Evolutionary conservation across 2,329 filamentous ascomycete genomes (phyloP).

Genomic region (Fusarium neocosmosporiellum): DNA sequence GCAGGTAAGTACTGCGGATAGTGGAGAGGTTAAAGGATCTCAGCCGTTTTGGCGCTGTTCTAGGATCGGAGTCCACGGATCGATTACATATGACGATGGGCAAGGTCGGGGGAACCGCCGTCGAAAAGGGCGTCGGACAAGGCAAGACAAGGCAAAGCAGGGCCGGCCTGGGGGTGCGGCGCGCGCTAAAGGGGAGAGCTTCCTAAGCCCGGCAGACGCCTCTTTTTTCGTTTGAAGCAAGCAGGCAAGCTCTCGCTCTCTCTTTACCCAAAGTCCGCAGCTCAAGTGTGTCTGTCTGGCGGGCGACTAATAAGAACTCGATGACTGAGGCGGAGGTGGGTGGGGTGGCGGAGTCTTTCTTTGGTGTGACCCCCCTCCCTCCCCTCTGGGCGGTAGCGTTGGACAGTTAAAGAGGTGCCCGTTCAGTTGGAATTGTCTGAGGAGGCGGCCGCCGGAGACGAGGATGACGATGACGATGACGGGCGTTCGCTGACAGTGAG

Average conservation of each 20-base stretch:
- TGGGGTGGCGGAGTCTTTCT: slow-evolving; percentile 36
- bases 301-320: slow-evolving; percentile 17
- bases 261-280: slow-evolving; percentile 9
- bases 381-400: slow-evolving; percentile 5
- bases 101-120: slow-evolving; percentile 19
- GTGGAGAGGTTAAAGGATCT: slow-evolving; percentile 30
- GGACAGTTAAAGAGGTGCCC: slow-evolving; percentile 7
- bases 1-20: background rate
- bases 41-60: slow-evolving; percentile 30
- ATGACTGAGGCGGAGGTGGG: slow-evolving; percentile 33
- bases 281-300: background rate
- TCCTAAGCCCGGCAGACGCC: slow-evolving; percentile 8
- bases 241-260: background rate
- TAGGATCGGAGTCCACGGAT: slow-evolving; percentile 35
- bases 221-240: background rate
- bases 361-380: slow-evolving; percentile 28
- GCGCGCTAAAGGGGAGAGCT: slow-evolving; percentile 27
- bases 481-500: background rate
- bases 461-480: slow-evolving; percentile 6
- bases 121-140: slow-evolving; percentile 1
- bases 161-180: slow-evolving; percentile 3
- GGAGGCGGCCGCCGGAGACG: background rate
- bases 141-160: background rate
- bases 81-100: slow-evolving; percentile 25
- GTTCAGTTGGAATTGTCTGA: slow-evolving; percentile 1